Evolutionary conservation across 2,329 filamentous ascomycete genomes (phyloP), one percentile per base, ranked within the genome.

Genomic region (Neonectria faginata): DNA sequence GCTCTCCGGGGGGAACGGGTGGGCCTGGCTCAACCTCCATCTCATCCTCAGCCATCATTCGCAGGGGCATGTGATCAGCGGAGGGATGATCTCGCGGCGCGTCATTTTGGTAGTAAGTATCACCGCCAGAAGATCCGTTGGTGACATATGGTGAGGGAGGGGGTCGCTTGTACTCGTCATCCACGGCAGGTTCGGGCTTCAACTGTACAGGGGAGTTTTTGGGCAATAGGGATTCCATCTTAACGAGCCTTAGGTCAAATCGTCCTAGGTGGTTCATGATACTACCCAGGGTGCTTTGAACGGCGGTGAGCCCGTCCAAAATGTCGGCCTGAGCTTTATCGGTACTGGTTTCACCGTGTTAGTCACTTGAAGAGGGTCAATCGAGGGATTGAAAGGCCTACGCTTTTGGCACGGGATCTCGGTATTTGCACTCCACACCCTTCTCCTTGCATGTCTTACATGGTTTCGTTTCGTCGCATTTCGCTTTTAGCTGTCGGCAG

Each of bases 401-500:
- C 92, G 97, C 95, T 75, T 97, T 96, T 16, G 93, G 93, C 22
- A 93, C 92, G 6, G 96, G 91, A 75, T 97, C 94, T 69, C 94
- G 90, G 78, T 97, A 98, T 78, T 92, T 90, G 82, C 93, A 99
- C 57, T 89, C 86, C 33, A 93, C 85, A 69, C 87, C 90, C 76
- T 97, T 97, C 71, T 98, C 94, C 73, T 91, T 91, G 78, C 96
- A 99, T 73, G 91, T 93, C 75, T 93, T 95, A 73, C 92, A 91
- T 2, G 92, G 94, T 69, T 91, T 89, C 11, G 90, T 89, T 82
- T 97, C 94, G 73, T 97, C 93, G 77, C 94, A 97, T 79, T 97
- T 97, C 14, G 93, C 93, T 79, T 97, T 97, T 42, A 95, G 86
- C 65, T 92, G 87, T 63, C 94, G 89, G 79, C 94, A 97, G 78